Evolutionary conservation across 805 yeast genomes (phyloP).

Genomic region (Zygotorulaspora chibaensis): DNA sequence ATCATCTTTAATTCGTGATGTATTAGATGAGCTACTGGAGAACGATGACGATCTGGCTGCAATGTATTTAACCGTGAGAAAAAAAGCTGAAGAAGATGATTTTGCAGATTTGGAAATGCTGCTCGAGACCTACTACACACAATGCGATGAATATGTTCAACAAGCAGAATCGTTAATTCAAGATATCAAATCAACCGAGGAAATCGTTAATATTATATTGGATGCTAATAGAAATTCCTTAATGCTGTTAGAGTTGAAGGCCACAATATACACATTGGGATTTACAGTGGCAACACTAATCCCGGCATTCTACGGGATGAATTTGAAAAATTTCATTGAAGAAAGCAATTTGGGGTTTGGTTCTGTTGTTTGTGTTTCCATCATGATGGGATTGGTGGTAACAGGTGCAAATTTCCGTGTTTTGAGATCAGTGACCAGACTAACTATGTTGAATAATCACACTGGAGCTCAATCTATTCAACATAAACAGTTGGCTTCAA

Average conservation of each 20-base stretch:
- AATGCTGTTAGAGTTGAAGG: conserved; percentile 79
- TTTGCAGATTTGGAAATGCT: conserved; percentile 81
- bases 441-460: conserved; percentile 53
- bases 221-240: conserved; percentile 89
- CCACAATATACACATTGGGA: conserved; percentile 80
- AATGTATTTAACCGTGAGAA: conserved; percentile 62
- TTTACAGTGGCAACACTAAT: conserved; percentile 77
- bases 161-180: conserved; percentile 77
- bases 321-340: conserved; percentile 71
- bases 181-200: conserved; percentile 88
- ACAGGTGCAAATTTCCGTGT: conserved; percentile 54
- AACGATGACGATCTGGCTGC: conserved; percentile 80
- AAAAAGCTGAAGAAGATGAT: conserved; percentile 32
- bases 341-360: conserved; percentile 63
- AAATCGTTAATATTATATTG: conserved; percentile 82
- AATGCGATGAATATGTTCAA: conserved; percentile 90
- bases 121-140: conserved; percentile 83
- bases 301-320: conserved; percentile 91
- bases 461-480: conserved; percentile 27
- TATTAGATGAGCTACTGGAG: conserved; percentile 77
- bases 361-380: conserved; percentile 48
- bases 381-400: conserved; percentile 50
- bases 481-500: conserved; percentile 19
- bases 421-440: conserved; percentile 56
- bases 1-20: conserved; percentile 69